These are phyloP conservation scores for Penicillium sp. DNA, from an alignment of 2,329 filamentous ascomycete species.

Conservation along the genomic window DNA sequence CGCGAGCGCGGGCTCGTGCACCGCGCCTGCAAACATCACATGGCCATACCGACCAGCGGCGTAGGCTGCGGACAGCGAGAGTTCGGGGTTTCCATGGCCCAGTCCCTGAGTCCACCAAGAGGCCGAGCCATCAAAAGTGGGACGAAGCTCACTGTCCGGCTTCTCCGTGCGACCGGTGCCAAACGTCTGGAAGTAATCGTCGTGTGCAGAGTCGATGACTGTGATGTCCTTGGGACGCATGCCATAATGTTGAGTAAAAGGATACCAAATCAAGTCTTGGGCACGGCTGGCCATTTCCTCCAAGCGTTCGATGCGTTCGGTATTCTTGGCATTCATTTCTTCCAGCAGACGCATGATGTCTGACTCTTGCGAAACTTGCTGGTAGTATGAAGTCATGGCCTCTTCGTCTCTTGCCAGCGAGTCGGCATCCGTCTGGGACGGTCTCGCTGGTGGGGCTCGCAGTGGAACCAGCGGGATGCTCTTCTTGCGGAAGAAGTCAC, in stretches of 20 bases:
- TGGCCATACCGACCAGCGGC: constrained; percentile 83
- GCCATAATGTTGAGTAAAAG: constrained; percentile 77
- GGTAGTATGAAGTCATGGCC: constrained; percentile 67
- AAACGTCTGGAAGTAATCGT: constrained; percentile 73
- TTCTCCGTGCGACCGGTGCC: constrained; percentile 27
- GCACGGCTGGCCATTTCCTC: constrained; percentile 65
- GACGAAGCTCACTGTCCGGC: constrained; percentile 50
- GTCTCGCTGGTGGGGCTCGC: constrained; percentile 59
- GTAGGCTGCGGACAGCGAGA: constrained; percentile 75
- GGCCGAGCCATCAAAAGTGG: constrained; percentile 80
- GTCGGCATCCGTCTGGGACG: constrained; percentile 27
- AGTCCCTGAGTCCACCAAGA: constrained; percentile 93
- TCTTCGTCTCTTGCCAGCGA: constrained; percentile 53
- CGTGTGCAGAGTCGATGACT: constrained; percentile 77
- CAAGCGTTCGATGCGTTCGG: constrained; percentile 59
- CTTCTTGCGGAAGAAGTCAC: constrained; percentile 65
- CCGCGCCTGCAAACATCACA: constrained; percentile 80
- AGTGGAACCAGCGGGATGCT: constrained; percentile 61
- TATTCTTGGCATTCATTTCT: constrained; percentile 57
- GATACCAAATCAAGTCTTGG: constrained; percentile 74
- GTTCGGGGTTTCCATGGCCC: constrained; percentile 72
- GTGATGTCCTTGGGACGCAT: constrained; percentile 65
- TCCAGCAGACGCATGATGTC: constrained; percentile 52
- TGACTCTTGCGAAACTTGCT: constrained; percentile 43
- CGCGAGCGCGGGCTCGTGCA: constrained; percentile 75